These are phyloP conservation scores for Euphorbia peplus DNA, from an alignment of 345 rosid species.

Conservation along the genomic window DNA sequence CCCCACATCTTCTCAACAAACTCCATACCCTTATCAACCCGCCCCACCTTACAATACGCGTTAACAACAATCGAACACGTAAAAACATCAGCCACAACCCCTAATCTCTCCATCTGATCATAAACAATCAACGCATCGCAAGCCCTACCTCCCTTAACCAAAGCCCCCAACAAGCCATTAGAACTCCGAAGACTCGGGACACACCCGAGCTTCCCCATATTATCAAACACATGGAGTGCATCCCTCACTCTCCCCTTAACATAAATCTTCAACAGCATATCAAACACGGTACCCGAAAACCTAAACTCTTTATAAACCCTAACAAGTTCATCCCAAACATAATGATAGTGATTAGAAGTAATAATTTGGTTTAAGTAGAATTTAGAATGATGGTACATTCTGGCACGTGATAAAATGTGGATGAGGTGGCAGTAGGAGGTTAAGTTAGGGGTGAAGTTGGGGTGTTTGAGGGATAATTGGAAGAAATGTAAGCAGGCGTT, in stretches of 20 bases:
- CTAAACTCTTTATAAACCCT: slow-evolving; percentile 43
- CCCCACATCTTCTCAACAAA: slow-evolving; percentile 47
- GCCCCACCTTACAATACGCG: slow-evolving; percentile 60
- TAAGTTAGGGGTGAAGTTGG: slow-evolving; percentile 51
- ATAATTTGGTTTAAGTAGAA: slow-evolving; percentile 45
- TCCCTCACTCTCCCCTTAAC: slow-evolving; percentile 54
- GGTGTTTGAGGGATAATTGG: slow-evolving; percentile 56
- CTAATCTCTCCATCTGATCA: slow-evolving; percentile 57
- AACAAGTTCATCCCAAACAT: slow-evolving; percentile 64
- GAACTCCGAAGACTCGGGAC: slow-evolving; percentile 69
- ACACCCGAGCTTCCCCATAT: slow-evolving; percentile 57
- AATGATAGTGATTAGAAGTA: slow-evolving; percentile 42
- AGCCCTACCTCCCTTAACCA: slow-evolving; percentile 57
- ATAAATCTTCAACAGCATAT: slow-evolving; percentile 72
- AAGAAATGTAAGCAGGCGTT: slow-evolving; percentile 61
- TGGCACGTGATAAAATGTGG: slow-evolving; percentile 74
- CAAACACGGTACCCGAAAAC: slow-evolving; percentile 72
- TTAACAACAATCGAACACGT: slow-evolving; percentile 70
- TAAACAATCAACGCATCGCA: slow-evolving; percentile 55
- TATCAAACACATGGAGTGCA: slow-evolving; percentile 86
- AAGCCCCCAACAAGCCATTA: slow-evolving; percentile 60
- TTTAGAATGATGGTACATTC: slow-evolving; percentile 61
- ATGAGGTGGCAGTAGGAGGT: slow-evolving; percentile 67
- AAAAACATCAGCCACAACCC: slow-evolving; percentile 70
- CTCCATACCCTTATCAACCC: slow-evolving; percentile 45